Base-by-base conservation (phyloP, 345 rosid species). In the Salix exigua region DNA sequence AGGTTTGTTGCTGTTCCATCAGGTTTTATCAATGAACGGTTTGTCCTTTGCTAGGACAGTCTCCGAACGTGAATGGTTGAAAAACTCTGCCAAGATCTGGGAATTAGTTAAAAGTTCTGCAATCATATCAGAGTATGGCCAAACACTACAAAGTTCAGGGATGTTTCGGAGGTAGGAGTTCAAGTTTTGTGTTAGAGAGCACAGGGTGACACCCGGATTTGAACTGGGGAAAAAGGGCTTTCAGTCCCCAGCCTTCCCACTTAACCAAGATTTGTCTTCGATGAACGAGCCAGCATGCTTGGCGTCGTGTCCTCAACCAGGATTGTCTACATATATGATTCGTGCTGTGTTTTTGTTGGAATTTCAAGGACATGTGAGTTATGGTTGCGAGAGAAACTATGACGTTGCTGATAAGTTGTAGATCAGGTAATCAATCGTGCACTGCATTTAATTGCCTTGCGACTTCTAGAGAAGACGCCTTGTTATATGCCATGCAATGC, bases 31-130 rank as follows among this genome's bases (percentile, higher is more conserved):
- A 17, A 88, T 86, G 83, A 82, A 73, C 58, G 65, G 84, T 79
- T 83, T 88, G 19, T 77, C 93, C 25, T 93, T 93, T 72, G 61
- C 82, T 5, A 87, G 87, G 83, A 78, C 89, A 2, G 85, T 93
- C 50, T 89, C 97, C 0, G 97, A 93, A 78, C 91, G 96, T 0
- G 96, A 91, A n/a, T 91, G 96, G 97, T 80, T 91, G 78, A 93
- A 88, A 80, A 88, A 83, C 81, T 86, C 96, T 12, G 91, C 89
- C 6, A 93, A 89, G 88, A 88, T 93, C 84, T 93, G 97, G 97
- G 96, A 93, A 73, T 70, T 88, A 9, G 87, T 93, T 75, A 93
- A 89, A 80, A 87, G 81, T 78, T 93, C 96, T 70, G 77, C 90
- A 2, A 79, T 88, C 53, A 91, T 89, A 44, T 80, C 89, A 1